Base-by-base conservation (phyloP, 805 yeast species). In the Kodamaea kakaduensis region DNA sequence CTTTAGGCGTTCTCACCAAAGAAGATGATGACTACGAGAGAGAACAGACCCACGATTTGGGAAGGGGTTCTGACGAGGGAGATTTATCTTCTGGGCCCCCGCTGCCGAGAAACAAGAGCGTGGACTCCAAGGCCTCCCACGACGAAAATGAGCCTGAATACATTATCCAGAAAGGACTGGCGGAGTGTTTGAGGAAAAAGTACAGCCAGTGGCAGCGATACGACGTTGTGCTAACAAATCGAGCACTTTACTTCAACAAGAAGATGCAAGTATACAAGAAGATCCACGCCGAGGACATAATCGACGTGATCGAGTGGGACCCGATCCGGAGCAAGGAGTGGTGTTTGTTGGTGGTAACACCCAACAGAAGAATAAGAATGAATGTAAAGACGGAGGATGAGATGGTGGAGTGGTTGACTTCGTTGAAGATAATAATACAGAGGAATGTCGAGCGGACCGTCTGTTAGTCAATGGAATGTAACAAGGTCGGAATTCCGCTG, bases 281-380 rank as follows among this genome's bases (percentile, higher is more conserved):
- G 36, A 51, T 72, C 10, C 32, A 33, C 6, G 37, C 47, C 10
- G 50, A 50, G 4, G 62, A 67, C 17, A 44, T 73, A 10, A 46
- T 66, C 9, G 78, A 73, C 42, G 74, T 66, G 17, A 69, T 73
- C 21, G 79, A 74, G 43, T 46, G 73, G 18, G 78, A 74, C 37
- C 69, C 75, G 1, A 34, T 69, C 25, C 59, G 56, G 36, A 48
- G 69, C 14, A 70, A 65, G 42, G 43, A 42, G 25, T 71, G 64
- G 59, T 73, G 79, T 43, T 48, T 75, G 46, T 52, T 71, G 37
- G 52, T 75, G 12, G 70, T 75, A 24, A 69, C 77, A 0, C 68
- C 71, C 2, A 47, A 50, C 30, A 73, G 72, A 44, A 51, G 75
- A 32, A 44, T 69, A 10, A 44, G 74, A 19, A 61, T 75, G 37